A percentile compares a stretch with the other conserved stretches of the same genome.
Evolutionary conservation across 805 yeast genomes (phyloP).

Genomic region (Kluyveromyces nonfermentans): DNA sequence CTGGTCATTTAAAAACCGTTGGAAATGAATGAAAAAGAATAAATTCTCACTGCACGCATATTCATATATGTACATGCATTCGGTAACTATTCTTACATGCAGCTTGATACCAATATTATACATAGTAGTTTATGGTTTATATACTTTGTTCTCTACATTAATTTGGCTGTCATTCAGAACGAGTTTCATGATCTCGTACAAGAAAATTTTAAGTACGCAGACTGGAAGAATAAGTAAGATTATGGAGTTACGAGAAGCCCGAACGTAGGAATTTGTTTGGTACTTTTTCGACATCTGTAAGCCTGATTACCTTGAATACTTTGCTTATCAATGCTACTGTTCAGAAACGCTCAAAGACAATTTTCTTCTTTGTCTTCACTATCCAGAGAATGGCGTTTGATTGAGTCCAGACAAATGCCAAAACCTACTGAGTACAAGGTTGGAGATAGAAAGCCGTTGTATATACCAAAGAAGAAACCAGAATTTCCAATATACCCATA

Average conservation of each 20-base stretch:
- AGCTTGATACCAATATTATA: neutral
- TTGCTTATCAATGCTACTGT: conserved; percentile 1
- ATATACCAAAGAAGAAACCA: conserved; percentile 36
- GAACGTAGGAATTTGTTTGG: no score
- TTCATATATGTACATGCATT: neutral
- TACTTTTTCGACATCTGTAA: neutral
- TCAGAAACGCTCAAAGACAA: conserved; percentile 10
- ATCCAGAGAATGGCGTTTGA: conserved; percentile 33
- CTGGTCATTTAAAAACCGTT: conserved; percentile 1
- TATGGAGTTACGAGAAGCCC: no score
- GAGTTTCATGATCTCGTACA: neutral
- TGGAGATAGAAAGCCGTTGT: conserved; percentile 45
- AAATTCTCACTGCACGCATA: neutral
- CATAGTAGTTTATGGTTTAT: neutral
- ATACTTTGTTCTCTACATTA: neutral
- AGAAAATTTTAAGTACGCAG: neutral
- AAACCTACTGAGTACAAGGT: conserved; percentile 35
- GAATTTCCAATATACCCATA: conserved; percentile 62
- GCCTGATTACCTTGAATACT: neutral
- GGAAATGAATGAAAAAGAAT: neutral
- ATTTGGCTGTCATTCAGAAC: neutral
- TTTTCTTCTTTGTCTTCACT: conserved; percentile 12
- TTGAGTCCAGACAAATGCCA: conserved; percentile 41
- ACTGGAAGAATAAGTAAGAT: no score
- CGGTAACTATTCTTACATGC: neutral